phyloP scores from a whole-genome alignment of 129 eudicot species.

The Ambrosia trifida region DNA sequence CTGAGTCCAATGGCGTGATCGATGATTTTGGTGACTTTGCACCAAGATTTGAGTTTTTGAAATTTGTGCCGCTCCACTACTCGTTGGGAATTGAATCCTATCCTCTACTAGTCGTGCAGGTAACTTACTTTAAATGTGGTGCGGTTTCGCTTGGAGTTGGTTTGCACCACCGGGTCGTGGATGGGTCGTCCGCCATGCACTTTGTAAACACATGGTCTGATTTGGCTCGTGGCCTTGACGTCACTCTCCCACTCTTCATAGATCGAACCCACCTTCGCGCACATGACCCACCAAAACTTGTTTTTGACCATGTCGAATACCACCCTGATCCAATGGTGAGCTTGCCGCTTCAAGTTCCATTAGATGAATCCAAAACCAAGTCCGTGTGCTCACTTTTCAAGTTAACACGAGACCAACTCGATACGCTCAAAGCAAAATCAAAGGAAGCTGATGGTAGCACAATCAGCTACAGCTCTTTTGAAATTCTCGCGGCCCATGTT shows the following conservation, averaged over 20 bases:
- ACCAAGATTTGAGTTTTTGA: neutral
- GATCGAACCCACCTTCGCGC: constrained; percentile 5
- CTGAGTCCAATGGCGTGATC: neutral
- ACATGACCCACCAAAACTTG: neutral
- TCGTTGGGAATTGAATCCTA: neutral
- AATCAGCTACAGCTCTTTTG: neutral
- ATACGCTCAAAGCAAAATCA: constrained; percentile 1
- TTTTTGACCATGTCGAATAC: neutral
- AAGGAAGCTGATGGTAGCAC: constrained; percentile 11
- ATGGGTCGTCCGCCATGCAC: neutral
- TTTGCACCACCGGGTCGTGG: neutral
- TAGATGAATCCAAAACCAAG: neutral
- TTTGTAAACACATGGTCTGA: neutral
- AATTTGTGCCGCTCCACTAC: constrained; percentile 19
- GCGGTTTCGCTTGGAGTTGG: neutral
- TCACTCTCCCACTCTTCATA: neutral
- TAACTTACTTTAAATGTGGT: constrained; percentile 15
- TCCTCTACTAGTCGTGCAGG: neutral
- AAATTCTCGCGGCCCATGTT: constrained; percentile 4
- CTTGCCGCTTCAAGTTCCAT: neutral
- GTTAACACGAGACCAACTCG: constrained; percentile 3
- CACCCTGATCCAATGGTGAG: neutral
- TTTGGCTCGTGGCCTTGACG: neutral
- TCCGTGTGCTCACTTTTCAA: neutral
- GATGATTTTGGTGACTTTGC: constrained; percentile 12